A percentile compares a stretch with the other conserved stretches of the same genome.
These are phyloP conservation scores for Penicillium sp. DNA, from an alignment of 2,329 filamentous ascomycete genomes.

Conservation along the genomic window DNA sequence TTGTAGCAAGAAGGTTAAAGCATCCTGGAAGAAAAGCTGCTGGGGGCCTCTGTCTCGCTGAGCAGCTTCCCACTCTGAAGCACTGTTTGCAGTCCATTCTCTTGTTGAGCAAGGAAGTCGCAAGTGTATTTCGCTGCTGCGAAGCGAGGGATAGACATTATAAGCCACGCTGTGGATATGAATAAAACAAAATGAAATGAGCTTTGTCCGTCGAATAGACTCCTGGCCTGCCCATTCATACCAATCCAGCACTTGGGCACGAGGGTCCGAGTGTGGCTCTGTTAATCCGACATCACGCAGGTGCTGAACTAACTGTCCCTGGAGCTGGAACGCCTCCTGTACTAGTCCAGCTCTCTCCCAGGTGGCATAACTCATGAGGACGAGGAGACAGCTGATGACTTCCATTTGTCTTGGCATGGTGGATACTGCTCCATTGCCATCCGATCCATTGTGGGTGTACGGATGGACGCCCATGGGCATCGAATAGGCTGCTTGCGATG, in stretches of 20 bases:
- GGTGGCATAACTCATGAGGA: conserved; percentile 32
- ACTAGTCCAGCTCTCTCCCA: conserved; percentile 32
- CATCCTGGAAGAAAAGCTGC: conserved; percentile 35
- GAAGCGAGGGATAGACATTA: conserved; percentile 36
- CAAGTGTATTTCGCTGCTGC: conserved; percentile 37
- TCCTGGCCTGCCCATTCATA: conserved; percentile 37
- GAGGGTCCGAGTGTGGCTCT: conserved; percentile 23
- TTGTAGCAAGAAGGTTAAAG: conserved; percentile 31
- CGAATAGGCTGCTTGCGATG: conserved; percentile 16
- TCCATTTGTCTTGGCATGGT: conserved; percentile 26
- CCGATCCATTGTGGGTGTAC: conserved; percentile 14
- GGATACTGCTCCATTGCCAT: conserved; percentile 10
- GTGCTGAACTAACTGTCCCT: conserved; percentile 29
- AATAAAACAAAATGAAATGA: conserved; percentile 39
- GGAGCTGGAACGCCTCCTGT: conserved; percentile 32
- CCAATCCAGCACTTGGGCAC: conserved; percentile 28
- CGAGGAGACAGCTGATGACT: conserved; percentile 29
- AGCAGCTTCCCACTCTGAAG: conserved; percentile 31
- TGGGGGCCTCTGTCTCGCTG: conserved; percentile 25
- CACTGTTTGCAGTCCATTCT: conserved; percentile 34
- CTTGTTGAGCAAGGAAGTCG: conserved; percentile 37
- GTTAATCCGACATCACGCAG: conserved; percentile 29
- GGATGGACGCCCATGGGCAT: conserved; percentile 15
- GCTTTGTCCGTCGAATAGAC: conserved; percentile 33
- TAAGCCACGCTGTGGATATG: conserved; percentile 40